Evolutionary conservation across 2,329 filamentous ascomycete genomes (phyloP).

Genomic region (Trichoderma harzianum): DNA sequence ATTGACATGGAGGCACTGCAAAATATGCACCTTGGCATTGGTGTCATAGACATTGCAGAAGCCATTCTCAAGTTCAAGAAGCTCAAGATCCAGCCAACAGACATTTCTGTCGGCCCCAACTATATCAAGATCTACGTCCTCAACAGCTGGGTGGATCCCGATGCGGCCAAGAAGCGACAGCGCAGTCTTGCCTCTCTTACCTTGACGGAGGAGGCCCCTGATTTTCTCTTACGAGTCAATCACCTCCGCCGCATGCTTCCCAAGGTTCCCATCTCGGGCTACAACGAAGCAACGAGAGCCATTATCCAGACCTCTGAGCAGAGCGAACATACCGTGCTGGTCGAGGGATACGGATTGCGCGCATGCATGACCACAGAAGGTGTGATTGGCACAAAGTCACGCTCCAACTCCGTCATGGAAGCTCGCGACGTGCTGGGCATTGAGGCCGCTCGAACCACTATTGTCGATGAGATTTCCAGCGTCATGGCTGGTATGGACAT

Average conservation of each 20-base stretch:
- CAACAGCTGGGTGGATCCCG: slow-evolving; percentile 33
- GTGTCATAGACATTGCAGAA: slow-evolving; percentile 65
- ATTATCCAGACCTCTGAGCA: slow-evolving; percentile 81
- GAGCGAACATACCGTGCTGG: slow-evolving; percentile 69
- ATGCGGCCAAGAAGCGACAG: slow-evolving; percentile 43
- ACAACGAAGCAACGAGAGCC: slow-evolving; percentile 78
- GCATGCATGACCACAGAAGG: slow-evolving; percentile 92
- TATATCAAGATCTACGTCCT: slow-evolving; percentile 72
- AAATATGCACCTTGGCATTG: slow-evolving; percentile 78
- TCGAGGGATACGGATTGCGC: slow-evolving; percentile 90
- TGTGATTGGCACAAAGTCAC: slow-evolving; percentile 71
- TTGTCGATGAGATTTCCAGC: slow-evolving; percentile 78
- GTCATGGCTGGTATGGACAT: slow-evolving; percentile 97
- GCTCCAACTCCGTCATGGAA: slow-evolving; percentile 88
- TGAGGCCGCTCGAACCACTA: slow-evolving; percentile 86
- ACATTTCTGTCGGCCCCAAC: slow-evolving; percentile 58
- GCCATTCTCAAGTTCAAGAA: slow-evolving; percentile 81
- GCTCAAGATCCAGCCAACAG: slow-evolving; percentile 67
- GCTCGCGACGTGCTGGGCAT: slow-evolving; percentile 84
- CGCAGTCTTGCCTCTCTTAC: slow-evolving; percentile 39
- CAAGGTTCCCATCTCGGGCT: slow-evolving; percentile 82
- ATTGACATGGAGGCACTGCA: slow-evolving; percentile 77
- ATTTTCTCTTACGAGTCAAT: slow-evolving; percentile 73
- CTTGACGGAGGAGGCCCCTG: slow-evolving; percentile 39
- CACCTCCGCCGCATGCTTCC: slow-evolving; percentile 80